Conservation (phyloP, 306 rosid genomes). For the Alnus rubra region DNA sequence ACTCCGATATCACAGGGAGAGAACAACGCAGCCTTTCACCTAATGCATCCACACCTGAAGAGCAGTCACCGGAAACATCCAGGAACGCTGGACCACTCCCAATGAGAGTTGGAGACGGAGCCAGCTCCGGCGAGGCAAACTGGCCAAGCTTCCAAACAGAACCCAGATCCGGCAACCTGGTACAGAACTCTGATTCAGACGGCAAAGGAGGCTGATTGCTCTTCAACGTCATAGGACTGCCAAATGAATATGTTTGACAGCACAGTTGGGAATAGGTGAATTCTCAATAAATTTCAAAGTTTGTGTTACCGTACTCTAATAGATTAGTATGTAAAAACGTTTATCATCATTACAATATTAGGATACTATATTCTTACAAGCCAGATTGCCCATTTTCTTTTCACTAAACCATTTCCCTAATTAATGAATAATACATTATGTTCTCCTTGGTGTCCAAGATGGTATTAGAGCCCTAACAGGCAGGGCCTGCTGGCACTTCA, state of each 20-base stretch:
- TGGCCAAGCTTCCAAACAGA: too few relatives aligned
- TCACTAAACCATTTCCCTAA: background rate
- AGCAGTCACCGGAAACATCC: too few relatives aligned
- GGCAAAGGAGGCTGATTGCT: too few relatives aligned
- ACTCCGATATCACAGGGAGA: too few relatives aligned
- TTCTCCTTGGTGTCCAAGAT: background rate
- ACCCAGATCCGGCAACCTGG: too few relatives aligned
- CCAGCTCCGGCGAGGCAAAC: too few relatives aligned
- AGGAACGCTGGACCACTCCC: too few relatives aligned
- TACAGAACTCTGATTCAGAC: too few relatives aligned
- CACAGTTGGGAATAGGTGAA: slow-evolving; percentile 5
- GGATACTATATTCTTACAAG: background rate
- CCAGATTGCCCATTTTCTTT: background rate
- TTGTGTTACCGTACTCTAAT: background rate
- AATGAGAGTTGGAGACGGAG: too few relatives aligned
- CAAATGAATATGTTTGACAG: slow-evolving; percentile 17
- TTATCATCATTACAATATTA: background rate
- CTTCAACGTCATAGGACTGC: too few relatives aligned
- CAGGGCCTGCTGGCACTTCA: background rate
- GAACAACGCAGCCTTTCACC: too few relatives aligned
- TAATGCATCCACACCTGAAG: too few relatives aligned
- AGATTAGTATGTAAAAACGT: background rate
- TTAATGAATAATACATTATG: background rate
- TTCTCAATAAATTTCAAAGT: background rate
- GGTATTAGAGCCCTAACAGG: background rate